Evolutionary conservation across 192 early-diverging fungal species (phyloP), one percentile per base, ranked within the genome.

Genomic region (Physocladia obscura): DNA sequence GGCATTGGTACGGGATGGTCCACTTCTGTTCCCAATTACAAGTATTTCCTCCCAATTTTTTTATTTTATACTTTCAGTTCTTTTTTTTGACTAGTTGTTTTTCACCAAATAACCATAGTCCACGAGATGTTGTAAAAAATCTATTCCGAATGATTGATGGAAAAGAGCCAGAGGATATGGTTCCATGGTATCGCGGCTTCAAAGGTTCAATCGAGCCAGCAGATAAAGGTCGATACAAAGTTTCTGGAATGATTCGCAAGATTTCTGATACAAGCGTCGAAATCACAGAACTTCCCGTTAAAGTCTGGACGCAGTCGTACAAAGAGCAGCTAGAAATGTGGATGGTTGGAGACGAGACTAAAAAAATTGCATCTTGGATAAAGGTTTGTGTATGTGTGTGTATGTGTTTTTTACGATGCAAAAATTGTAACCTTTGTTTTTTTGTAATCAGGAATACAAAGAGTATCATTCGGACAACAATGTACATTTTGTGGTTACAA

Each of bases 161-260:
- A 34, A 79, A 94, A 72, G 83, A 91, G 30, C 64, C 83, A 29
- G 70, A 77, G 31, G 82, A 87, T 0, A 94, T 97, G 92, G 62
- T 73, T 1, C 97, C 97, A 1, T 99, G 94, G 95, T 99, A 93
- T 76, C 87, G 95, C 49, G 95, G 97, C 2, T 97, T 93, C 79
- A 82, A 80, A 51, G 96, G 96, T 21, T 59, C 64, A 2, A 93
- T 98, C 40, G 87, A 89, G 57, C 65, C 63, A 58, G 70, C 80
- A 29, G 81, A 84, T 35, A 87, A 83, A 68, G 57, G 57, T 11
- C 4, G 24, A 27, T 95, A 84, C 77, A 81, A 79, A 56, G 85
- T 92, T 2, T 72, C 78, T 2, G 95, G 97, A 22, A 76, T 59
- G 1, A 89, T 92, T 37, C 63, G 78, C 17, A 88, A 93, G 70